Conservation (phyloP, 2,329 filamentous ascomycete species). For the Fonsecaea monophora region DNA sequence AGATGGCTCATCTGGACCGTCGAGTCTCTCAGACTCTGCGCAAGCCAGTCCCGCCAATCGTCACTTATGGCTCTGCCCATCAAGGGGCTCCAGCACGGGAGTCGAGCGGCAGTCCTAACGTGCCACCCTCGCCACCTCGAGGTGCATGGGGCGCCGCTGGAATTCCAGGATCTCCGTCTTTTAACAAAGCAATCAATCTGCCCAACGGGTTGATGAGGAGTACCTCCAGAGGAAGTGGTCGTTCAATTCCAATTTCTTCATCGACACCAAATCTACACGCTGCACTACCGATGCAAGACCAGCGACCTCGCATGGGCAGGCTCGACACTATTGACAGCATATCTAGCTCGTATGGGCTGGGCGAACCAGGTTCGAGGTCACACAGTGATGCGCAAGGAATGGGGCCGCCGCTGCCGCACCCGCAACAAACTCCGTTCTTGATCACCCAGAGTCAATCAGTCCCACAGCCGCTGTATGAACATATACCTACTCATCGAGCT, state of each 20-base stretch:
- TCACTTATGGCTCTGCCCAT: conserved; percentile 14
- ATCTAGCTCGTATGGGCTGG: conserved; percentile 27
- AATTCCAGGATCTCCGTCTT: conserved; percentile 31
- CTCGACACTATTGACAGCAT: conserved; percentile 39
- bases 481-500: conserved; percentile 15
- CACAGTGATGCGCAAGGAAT: conserved; percentile 20
- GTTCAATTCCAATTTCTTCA: conserved; percentile 30
- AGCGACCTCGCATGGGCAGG: conserved; percentile 33
- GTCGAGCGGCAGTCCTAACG: conserved; percentile 16
- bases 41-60: conserved; percentile 23
- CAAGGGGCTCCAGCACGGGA: conserved; percentile 14
- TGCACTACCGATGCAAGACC: conserved; percentile 8
- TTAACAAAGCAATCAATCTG: conserved; percentile 31
- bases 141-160: conserved; percentile 37
- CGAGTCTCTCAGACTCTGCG: conserved; percentile 25
- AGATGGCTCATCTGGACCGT: conserved; percentile 37
- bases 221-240: conserved; percentile 35
- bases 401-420: conserved; percentile 11
- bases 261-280: conserved; percentile 38
- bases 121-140: conserved; percentile 31
- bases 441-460: conserved; percentile 7
- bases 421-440: conserved; percentile 12
- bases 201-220: conserved; percentile 35
- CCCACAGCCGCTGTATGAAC: conserved; percentile 13
- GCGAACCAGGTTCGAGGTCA: conserved; percentile 24